Evolutionary conservation across 495 filamentous ascomycete genomes (phyloP).

Genomic region (Aspergillus cristatus): DNA sequence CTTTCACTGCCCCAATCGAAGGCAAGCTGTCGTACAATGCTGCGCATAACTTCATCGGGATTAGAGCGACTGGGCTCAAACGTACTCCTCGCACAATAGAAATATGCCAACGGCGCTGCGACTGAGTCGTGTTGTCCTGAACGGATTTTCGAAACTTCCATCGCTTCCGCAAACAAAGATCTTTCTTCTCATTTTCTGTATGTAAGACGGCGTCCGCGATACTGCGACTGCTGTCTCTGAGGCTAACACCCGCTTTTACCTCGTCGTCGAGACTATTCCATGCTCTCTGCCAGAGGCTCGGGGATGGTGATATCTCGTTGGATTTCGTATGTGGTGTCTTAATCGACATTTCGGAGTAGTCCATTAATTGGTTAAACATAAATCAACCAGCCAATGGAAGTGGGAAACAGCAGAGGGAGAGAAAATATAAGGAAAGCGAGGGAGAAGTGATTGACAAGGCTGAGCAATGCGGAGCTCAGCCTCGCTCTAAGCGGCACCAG

Average conservation of each 20-base stretch:
- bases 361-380: no score
- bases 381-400: no score
- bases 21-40: constrained; percentile 17
- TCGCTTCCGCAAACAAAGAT: not conserved
- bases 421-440: no score
- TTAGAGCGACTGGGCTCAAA: constrained; percentile 17
- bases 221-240: not conserved
- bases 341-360: no score
- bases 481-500: no score
- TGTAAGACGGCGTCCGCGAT: not conserved
- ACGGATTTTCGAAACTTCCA: not conserved
- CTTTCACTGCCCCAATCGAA: not conserved
- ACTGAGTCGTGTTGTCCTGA: not conserved
- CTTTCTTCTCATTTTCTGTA: not conserved
- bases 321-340: no score
- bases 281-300: not conserved
- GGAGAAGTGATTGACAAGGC: no score
- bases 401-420: no score
- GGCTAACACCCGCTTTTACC: not conserved
- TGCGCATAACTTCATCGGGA: constrained; percentile 17
- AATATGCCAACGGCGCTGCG: constrained; percentile 8
- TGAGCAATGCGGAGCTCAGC: no score
- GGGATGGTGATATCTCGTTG: no score
- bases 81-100: constrained; percentile 16
- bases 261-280: not conserved